These are phyloP conservation scores for Suhomyces maxii DNA, from an alignment of 1,139 yeast genomes.

Conservation along the genomic window DNA sequence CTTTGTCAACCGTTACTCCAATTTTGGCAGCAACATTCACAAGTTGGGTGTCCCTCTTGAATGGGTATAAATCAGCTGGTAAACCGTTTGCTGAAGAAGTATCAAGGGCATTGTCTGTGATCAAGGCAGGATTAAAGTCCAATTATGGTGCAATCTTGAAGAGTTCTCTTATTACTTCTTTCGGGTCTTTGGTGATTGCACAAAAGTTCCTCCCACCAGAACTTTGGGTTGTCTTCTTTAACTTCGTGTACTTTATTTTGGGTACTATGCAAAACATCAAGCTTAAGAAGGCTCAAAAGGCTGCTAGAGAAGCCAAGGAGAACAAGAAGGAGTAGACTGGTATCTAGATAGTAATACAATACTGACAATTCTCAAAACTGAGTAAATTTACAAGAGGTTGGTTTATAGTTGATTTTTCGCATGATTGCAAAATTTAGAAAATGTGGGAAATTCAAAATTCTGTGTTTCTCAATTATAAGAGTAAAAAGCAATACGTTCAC, in stretches of 20 bases:
- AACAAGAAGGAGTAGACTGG: constrained; percentile 6
- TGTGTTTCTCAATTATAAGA: too few species aligned
- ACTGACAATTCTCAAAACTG: too few species aligned
- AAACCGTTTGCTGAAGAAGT: constrained; percentile 22
- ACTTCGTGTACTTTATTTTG: constrained; percentile 67
- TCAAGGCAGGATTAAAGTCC: constrained; percentile 43
- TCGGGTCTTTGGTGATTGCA: constrained; percentile 65
- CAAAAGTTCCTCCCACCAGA: constrained; percentile 71
- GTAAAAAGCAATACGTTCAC: too few species aligned
- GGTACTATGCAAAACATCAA: constrained; percentile 78
- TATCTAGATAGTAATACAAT: not conserved
- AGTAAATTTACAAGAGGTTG: too few species aligned
- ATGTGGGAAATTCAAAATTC: too few species aligned
- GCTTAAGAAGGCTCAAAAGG: constrained; percentile 48
- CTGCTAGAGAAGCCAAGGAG: constrained; percentile 7
- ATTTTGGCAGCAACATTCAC: constrained; percentile 57
- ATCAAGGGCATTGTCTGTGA: constrained; percentile 18
- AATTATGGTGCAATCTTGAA: constrained; percentile 59
- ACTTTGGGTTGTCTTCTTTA: constrained; percentile 84
- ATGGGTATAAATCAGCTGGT: constrained; percentile 24
- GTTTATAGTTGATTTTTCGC: too few species aligned
- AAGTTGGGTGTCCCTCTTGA: constrained; percentile 52
- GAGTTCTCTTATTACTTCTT: constrained; percentile 65
- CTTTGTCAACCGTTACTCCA: constrained; percentile 67
- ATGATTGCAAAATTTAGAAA: too few species aligned